Percentiles rank a stretch among this genome's conserved stretches.
phyloP scores from a whole-genome alignment of 1,139 yeast genomes.

The Spencermartinsiella ligniputridi region DNA sequence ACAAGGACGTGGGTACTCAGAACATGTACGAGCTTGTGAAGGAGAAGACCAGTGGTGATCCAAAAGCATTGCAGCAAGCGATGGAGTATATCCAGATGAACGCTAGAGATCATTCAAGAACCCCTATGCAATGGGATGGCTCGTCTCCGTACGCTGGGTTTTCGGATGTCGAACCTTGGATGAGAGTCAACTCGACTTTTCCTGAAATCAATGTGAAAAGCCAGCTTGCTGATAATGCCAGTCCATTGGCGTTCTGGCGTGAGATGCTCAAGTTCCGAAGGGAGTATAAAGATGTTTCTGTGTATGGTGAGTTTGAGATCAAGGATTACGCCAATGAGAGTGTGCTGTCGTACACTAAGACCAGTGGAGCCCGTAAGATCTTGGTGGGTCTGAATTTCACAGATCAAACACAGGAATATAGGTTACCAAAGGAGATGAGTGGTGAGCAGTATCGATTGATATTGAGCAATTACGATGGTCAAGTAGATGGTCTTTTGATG shows the following conservation, averaged over 20 bases:
- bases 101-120: conserved; percentile 46
- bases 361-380: conserved; percentile 21
- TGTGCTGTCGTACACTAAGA: conserved; percentile 41
- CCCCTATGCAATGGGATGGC: conserved; percentile 55
- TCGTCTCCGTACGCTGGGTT: conserved; percentile 44
- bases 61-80: conserved; percentile 33
- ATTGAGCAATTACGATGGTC: too few species aligned
- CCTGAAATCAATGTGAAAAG: conserved; percentile 41
- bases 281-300: conserved; percentile 40
- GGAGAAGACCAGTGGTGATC: conserved; percentile 34
- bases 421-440: too few species aligned
- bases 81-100: conserved; percentile 25
- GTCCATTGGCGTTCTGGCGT: conserved; percentile 46
- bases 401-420: neutral
- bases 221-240: conserved; percentile 43
- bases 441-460: too few species aligned
- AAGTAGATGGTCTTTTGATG: too few species aligned
- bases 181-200: conserved; percentile 48
- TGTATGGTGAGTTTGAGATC: conserved; percentile 46
- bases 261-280: conserved; percentile 44
- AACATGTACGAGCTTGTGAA: conserved; percentile 27
- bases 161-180: conserved; percentile 59
- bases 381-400: conserved; percentile 47
- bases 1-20: conserved; percentile 22
- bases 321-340: conserved; percentile 39